Evolutionary conservation across 352 stramenopile genomes (phyloP).

Genomic region (Phytophthora chlamydospora): DNA sequence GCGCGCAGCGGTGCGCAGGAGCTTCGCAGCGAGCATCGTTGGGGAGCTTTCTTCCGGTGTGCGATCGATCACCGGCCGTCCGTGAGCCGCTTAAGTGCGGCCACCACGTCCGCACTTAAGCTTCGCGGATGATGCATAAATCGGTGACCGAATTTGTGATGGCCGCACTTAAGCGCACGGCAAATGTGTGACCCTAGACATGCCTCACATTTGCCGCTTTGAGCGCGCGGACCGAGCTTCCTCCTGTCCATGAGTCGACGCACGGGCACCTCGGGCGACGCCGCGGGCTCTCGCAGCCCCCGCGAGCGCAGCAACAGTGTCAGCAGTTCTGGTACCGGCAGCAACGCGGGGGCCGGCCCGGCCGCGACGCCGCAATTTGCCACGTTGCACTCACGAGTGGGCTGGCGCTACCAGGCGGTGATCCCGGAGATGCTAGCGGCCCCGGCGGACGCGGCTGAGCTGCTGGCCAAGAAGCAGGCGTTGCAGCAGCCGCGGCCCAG

Average conservation of each 20-base stretch:
- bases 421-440: slow-evolving; percentile 59
- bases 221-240: slow-evolving; percentile 20
- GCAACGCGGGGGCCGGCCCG: slow-evolving; percentile 2
- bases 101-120: too few species aligned
- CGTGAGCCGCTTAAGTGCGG: not conserved
- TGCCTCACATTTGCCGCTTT: slow-evolving; percentile 34
- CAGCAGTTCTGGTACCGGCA: slow-evolving; percentile 18
- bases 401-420: slow-evolving; percentile 80
- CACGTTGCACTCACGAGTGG: slow-evolving; percentile 78
- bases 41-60: slow-evolving; percentile 3
- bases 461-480: slow-evolving; percentile 36
- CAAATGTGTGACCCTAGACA: too few species aligned
- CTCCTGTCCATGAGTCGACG: slow-evolving; percentile 39
- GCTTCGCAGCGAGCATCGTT: slow-evolving; percentile 39
- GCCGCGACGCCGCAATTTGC: slow-evolving; percentile 52
- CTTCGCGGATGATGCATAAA: too few species aligned
- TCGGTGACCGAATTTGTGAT: too few species aligned
- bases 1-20: slow-evolving; percentile 16
- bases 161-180: too few species aligned
- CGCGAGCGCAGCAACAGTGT: slow-evolving; percentile 38
- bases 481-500: slow-evolving; percentile 38
- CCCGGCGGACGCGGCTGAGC: slow-evolving; percentile 22
- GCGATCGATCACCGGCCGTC: too few species aligned
- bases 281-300: slow-evolving; percentile 8
- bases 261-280: slow-evolving; percentile 23